Evolutionary conservation across 106 monocot species (phyloP).

Genomic region (Apostasia shenzhenica): DNA sequence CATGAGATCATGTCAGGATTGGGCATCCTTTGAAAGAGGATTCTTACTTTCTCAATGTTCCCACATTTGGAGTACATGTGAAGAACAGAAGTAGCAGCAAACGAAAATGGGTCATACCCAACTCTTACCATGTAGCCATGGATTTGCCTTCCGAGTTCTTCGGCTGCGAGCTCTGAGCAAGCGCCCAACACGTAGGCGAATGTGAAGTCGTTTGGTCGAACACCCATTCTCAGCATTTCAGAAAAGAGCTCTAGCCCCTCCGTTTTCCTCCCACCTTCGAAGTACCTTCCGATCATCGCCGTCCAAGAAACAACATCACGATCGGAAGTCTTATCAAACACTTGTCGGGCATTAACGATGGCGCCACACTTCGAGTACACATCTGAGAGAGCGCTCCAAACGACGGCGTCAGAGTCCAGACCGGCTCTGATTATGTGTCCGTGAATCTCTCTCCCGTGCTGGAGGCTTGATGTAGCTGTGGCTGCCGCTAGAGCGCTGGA

Average conservation of each 20-base stretch:
- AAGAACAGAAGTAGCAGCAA: conserved; percentile 15
- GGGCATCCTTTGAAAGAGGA: conserved; percentile 6
- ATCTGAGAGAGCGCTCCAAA: conserved; percentile 5
- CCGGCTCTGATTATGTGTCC: neutral
- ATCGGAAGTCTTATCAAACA: conserved; percentile 6
- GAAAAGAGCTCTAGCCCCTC: conserved; percentile 12
- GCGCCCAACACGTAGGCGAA: conserved; percentile 16
- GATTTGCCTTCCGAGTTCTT: conserved; percentile 11
- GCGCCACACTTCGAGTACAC: conserved; percentile 17
- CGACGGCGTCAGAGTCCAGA: conserved; percentile 12
- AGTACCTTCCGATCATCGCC: conserved; percentile 16
- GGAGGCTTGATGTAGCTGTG: neutral
- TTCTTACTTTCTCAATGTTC: conserved; percentile 14
- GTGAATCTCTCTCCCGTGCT: conserved; percentile 19
- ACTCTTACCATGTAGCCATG: conserved; percentile 22
- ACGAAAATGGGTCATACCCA: conserved; percentile 6
- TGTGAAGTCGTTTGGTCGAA: conserved; percentile 22
- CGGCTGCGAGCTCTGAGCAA: conserved; percentile 8
- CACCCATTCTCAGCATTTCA: conserved; percentile 1
- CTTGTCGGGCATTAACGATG: conserved; percentile 1
- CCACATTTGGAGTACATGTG: conserved; percentile 28
- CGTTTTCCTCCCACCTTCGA: conserved; percentile 4
- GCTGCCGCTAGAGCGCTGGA: conserved; percentile 13
- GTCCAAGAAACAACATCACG: conserved; percentile 25
- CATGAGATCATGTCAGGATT: conserved; percentile 16